Base-by-base conservation (phyloP, 1,139 yeast genomes). In the Meyerozyma elateridarum region DNA sequence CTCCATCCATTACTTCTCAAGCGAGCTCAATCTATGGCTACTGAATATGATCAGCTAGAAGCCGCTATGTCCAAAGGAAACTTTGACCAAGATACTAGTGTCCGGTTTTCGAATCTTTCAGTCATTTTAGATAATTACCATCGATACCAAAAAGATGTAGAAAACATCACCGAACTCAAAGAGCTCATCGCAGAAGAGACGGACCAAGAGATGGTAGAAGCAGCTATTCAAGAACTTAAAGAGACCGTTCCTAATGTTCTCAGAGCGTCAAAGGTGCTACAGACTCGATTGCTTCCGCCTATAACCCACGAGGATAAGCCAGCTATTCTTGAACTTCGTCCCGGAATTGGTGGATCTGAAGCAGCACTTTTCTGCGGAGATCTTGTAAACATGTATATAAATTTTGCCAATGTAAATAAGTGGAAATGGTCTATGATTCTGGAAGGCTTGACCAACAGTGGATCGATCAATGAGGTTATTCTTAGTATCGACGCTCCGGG, bases 291-390 rank as follows among this genome's bases (percentile, higher is more conserved):
- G 8, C 61, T 88, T 20, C 96, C 97, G 1, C 76, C 85, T 3
- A 79, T 84, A 41, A 79, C 80, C 30, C 85, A 84, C 52, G 73
- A 82, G 3, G 94, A 85, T 34, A 77, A 75, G 38, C 79, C 94
- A 1, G 82, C 95, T 31, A 66, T 91, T 9, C 47, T 91, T 13
- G 99, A 91, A 54, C 57, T 91, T 17, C 69, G 97, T 36, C 96
- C 98, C 0, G 98, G 99, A 2, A 89, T 91, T 1, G 98, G 99
- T 9, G 99, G 99, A 2, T 74, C 79, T 5, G 99, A 91, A 49
- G 97, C 98, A 0, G 78, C 82, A 52, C 70, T 91, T 6, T 91
- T 91, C 54, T 76, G 97, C 0, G 73, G 71, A 30, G 95, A 93
- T 52, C 60, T 91, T 39, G 57, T 88, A 41, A 68, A 72, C 36